Conservation (phyloP, 495 filamentous ascomycete species). For the Penicillium cosmopolitanum region DNA sequence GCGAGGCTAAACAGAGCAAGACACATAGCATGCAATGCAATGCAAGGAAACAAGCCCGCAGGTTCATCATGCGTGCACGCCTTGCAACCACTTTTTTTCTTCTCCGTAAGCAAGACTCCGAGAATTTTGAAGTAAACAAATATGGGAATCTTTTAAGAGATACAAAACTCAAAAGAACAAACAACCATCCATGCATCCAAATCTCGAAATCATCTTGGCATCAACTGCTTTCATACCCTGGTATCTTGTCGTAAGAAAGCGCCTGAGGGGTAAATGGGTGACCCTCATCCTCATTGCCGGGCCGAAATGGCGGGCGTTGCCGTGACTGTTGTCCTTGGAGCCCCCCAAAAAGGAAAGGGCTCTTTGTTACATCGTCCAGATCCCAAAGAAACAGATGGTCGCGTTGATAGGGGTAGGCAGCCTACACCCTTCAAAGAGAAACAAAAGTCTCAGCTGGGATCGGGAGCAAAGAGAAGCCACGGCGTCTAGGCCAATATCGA, state of each 20-base stretch:
- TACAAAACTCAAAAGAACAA: constrained; percentile 11
- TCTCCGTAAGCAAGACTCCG: constrained; percentile 33
- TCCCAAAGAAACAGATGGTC: constrained; percentile 20
- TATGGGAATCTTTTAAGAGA: constrained; percentile 17
- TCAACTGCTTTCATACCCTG: constrained; percentile 33
- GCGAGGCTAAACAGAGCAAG: constrained; percentile 44
- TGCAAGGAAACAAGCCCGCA: constrained; percentile 33
- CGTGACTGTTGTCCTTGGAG: constrained; percentile 8
- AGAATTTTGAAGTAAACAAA: constrained; percentile 27
- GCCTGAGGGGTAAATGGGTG: constrained; percentile 12
- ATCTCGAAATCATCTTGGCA: constrained; percentile 23
- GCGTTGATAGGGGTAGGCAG: constrained; percentile 2
- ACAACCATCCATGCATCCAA: constrained; percentile 23
- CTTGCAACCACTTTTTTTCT: constrained; percentile 36
- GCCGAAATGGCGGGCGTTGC: constrained; percentile 19
- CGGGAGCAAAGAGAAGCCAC: constrained; percentile 21
- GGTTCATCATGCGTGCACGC: constrained; percentile 37
- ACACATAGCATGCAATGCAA: constrained; percentile 33
- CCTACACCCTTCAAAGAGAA: constrained; percentile 9
- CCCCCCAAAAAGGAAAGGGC: background rate
- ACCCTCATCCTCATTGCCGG: constrained; percentile 22
- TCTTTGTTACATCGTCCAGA: constrained; percentile 18
- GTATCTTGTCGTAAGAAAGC: constrained; percentile 30
- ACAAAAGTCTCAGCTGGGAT: constrained; percentile 14
- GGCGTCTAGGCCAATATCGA: constrained; percentile 23